Evolutionary conservation across 176 grass and related monocot genomes (phyloP), one percentile per base, ranked within the genome.

Genomic region (Aegilops sharonensis): DNA sequence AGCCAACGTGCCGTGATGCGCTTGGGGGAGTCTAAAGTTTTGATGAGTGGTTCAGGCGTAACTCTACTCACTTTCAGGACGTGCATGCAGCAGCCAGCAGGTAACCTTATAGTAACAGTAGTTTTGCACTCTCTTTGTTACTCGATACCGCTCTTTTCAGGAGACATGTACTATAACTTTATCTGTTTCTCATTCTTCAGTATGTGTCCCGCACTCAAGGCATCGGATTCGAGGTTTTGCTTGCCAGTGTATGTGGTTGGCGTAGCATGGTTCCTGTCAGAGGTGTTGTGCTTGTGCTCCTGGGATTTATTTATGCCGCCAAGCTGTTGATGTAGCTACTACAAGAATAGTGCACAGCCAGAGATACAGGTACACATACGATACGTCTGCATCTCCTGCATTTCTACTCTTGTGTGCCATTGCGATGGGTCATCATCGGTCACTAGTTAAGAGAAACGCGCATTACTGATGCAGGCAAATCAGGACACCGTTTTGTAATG

Each of bases 381-480:
- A 54, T 6, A 54, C 9, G 64, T 21, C 17, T 37, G 13, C 62
- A 67, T 0, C 10, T 63, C 23, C 23, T 52, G 11, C 62, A 23
- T 24, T 54, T 61, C 39, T 17, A 24, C 11, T 24, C 10, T 69
- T 61, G 25, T 48, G 17, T 36, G 11, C 14, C 36, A 30, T 45
- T 35, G 36, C 35, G 42, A 17, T 68, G 34, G 65, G 2, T 42
- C 9, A 68, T 68, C 40, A 35, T 18, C 8, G 18, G 31, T 75
- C 11, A 27, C 52, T 35, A 35, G 18, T 87, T 35, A 8, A 15
- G 3, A n/a, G 2, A 54, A 20, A 29, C 68, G 11, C 29, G 57
- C 84, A 34, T 21, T 79, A 68, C 21, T 75, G 31, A 47, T 83
- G 85, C 80, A 84, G 81, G 75, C 5, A 68, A 75, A 39, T 29